A percentile compares a stretch with the other conserved stretches of the same genome.
Conservation (phyloP, 805 yeast species). For the Clavispora fructus region DNA sequence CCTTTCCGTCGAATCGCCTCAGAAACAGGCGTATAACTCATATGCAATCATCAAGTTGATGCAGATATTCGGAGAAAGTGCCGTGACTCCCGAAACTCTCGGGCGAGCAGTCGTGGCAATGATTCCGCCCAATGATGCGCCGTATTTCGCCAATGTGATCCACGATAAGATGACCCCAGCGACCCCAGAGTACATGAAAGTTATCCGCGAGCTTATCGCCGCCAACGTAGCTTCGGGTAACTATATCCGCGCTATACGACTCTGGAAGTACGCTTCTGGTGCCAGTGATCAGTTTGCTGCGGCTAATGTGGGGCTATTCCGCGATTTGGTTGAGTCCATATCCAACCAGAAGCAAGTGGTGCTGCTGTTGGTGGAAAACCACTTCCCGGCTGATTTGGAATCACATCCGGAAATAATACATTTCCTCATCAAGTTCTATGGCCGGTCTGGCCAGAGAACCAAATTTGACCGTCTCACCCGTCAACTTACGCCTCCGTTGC, state of each 20-base stretch:
- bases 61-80: background rate
- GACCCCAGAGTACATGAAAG: background rate
- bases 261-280: slow-evolving; percentile 13
- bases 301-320: slow-evolving; percentile 1
- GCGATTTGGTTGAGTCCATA: background rate
- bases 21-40: slow-evolving; percentile 7
- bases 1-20: background rate
- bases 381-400: slow-evolving; percentile 4
- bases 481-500: slow-evolving; percentile 24
- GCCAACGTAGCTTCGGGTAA: slow-evolving; percentile 13
- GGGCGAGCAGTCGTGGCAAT: slow-evolving; percentile 7
- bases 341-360: background rate
- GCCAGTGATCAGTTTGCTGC: slow-evolving; percentile 2
- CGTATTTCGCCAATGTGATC: slow-evolving; percentile 16
- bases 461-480: slow-evolving; percentile 18
- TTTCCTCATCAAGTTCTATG: slow-evolving; percentile 14
- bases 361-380: background rate
- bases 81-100: background rate
- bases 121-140: slow-evolving; percentile 4
- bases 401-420: slow-evolving; percentile 10
- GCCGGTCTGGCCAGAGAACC: slow-evolving; percentile 6
- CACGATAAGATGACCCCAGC: slow-evolving; percentile 4
- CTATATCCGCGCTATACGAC: slow-evolving; percentile 8
- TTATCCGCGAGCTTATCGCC: slow-evolving; percentile 3
- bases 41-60: slow-evolving; percentile 9